Evolutionary conservation across 805 yeast species (phyloP), one percentile per base, ranked within the genome.

Genomic region (Ogataea kodamae): DNA sequence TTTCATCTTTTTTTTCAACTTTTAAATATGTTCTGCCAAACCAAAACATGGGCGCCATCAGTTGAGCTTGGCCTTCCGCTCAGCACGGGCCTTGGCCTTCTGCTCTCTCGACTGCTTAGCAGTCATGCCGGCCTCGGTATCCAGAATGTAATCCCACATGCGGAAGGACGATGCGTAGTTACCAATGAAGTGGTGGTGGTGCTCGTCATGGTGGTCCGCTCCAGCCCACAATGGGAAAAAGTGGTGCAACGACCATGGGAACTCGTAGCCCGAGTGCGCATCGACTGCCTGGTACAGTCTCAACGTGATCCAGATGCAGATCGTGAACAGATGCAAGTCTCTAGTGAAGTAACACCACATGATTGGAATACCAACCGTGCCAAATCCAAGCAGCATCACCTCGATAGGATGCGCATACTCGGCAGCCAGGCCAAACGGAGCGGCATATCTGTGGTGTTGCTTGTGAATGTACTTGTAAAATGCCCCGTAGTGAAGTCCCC

Each of bases 391-490:
- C 33, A 86, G 70, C 67, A 85, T 75, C 20, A 90, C 95, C 66
- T 90, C 98, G 18, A 83, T 71, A 11, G 98, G 97, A 57, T 90
- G 97, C 19, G 97, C 97, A 59, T 90, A 90, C 67, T 90, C 98
- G 30, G 97, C 97, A 41, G 97, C 81, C 39, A 90, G 67, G 22
- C 98, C 98, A 55, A 90, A 90, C 28, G 98, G 98, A 27, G 97
- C 97, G 14, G 97, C 96, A 59, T 89, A 90, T 61, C 89, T 80
- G 67, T 90, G 98, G 64, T 90, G 98, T 70, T 88, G 96, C 67
- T 90, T 90, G 71, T 90, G 98, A 50, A 90, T 86, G 61, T 81
- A 76, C 67, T 84, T 87, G 76, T 90, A 90, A 59, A 92, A 84
- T 42, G 77, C 72, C 35, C 95, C 95, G 58, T 78, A 75, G 62